A percentile compares a stretch with the other conserved stretches of the same genome.
Conservation (phyloP, 352 stramenopile genomes). For the Phytophthora colocasiae region DNA sequence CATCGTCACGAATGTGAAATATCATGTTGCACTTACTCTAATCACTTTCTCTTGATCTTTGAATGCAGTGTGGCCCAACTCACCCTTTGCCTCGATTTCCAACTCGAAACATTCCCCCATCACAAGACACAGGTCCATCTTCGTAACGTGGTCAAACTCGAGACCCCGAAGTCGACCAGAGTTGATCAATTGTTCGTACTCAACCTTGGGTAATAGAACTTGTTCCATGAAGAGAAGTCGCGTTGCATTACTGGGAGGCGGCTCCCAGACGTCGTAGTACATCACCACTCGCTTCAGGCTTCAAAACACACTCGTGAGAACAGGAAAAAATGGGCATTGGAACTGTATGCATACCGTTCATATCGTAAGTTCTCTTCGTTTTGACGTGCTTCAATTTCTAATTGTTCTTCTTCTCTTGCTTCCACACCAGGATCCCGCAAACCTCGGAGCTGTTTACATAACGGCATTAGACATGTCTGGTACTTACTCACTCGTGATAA, state of each 20-base stretch:
- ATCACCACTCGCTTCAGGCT: conserved; percentile 68
- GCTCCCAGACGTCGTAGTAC: conserved; percentile 92
- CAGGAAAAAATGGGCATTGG: neutral
- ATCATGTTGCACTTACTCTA: conserved; percentile 29
- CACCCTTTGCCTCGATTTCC: conserved; percentile 66
- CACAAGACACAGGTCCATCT: conserved; percentile 84
- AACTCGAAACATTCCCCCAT: conserved; percentile 89
- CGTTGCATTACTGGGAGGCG: conserved; percentile 81
- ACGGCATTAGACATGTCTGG: conserved; percentile 14
- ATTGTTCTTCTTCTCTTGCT: conserved; percentile 50
- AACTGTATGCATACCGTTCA: conserved; percentile 41
- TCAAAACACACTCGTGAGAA: conserved; percentile 10
- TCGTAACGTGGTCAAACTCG: conserved; percentile 78
- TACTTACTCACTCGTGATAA: neutral
- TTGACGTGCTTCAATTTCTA: conserved; percentile 55
- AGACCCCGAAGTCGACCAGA: conserved; percentile 80
- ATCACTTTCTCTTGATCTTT: conserved; percentile 54
- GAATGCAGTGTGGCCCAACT: conserved; percentile 50
- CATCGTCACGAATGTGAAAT: too few species aligned
- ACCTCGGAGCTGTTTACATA: conserved; percentile 42
- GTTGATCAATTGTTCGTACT: conserved; percentile 74
- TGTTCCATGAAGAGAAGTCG: conserved; percentile 87
- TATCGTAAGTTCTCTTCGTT: conserved; percentile 63
- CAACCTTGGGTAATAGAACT: conserved; percentile 78
- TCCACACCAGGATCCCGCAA: conserved; percentile 56